These are phyloP conservation scores for Ogataea zsoltii DNA, from an alignment of 805 yeast species.

Conservation along the genomic window DNA sequence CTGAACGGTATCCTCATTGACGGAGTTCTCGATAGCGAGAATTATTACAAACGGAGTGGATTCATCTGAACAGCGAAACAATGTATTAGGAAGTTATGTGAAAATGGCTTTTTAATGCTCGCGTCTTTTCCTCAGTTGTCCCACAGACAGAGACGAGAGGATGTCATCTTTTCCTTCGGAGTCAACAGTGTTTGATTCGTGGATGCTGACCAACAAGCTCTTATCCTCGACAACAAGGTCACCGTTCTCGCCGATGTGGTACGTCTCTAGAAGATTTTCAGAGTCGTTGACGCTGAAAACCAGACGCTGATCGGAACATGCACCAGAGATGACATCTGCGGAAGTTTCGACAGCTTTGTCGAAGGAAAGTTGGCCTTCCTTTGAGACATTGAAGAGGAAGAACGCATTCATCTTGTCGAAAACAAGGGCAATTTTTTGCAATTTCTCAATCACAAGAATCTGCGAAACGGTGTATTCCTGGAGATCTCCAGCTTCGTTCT, in stretches of 20 bases:
- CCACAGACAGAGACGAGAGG: constrained; percentile 55
- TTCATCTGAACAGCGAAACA: constrained; percentile 21
- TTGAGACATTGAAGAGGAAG: constrained; percentile 37
- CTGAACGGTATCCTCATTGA: constrained; percentile 27
- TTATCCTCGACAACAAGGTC: constrained; percentile 18
- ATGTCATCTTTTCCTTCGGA: constrained; percentile 38
- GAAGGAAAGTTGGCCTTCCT: constrained; percentile 32
- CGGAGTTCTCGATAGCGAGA: constrained; percentile 30
- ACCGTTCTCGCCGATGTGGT: constrained; percentile 28
- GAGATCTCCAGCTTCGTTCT: constrained; percentile 46
- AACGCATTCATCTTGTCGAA: constrained; percentile 49
- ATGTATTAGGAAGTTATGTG: not conserved
- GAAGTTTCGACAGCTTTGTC: constrained; percentile 33
- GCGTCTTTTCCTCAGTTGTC: constrained; percentile 61
- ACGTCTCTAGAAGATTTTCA: constrained; percentile 24
- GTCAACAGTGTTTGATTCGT: constrained; percentile 36
- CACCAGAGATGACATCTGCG: constrained; percentile 29
- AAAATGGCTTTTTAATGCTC: constrained; percentile 45
- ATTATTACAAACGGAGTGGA: constrained; percentile 24
- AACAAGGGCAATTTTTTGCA: constrained; percentile 40
- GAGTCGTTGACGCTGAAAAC: constrained; percentile 28
- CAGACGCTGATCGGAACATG: constrained; percentile 26
- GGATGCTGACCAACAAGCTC: constrained; percentile 34
- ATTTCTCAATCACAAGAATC: constrained; percentile 31
- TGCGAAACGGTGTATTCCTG: constrained; percentile 53